These are phyloP conservation scores for Hordeum marinum DNA, from an alignment of 176 grass and related monocot species.

Conservation along the genomic window DNA sequence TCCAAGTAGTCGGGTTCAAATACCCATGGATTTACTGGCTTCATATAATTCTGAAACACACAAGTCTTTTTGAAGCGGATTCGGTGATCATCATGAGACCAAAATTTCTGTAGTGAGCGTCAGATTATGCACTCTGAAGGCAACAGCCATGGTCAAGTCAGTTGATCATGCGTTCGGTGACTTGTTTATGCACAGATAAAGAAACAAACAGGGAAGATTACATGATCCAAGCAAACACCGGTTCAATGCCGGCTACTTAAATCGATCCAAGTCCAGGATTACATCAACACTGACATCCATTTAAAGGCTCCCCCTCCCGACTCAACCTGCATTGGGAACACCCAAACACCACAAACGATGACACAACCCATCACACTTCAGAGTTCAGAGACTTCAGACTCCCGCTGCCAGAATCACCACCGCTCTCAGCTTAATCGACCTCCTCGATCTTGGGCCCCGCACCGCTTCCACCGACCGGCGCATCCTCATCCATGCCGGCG, in stretches of 20 bases:
- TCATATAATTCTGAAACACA: no score
- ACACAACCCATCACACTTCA: background rate
- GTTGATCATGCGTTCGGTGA: no score
- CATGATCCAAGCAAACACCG: background rate
- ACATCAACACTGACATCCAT: background rate
- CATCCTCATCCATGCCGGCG: slow-evolving; percentile 62
- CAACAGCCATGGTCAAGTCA: no score
- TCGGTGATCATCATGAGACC: no score
- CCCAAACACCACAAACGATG: background rate
- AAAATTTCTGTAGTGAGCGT: no score
- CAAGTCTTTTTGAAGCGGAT: no score
- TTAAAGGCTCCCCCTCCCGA: background rate
- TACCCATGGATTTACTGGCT: no score
- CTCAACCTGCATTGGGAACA: background rate
- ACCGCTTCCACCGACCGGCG: slow-evolving; percentile 25
- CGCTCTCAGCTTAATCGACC: slow-evolving; percentile 25
- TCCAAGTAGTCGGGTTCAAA: no score
- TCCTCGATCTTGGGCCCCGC: slow-evolving; percentile 71
- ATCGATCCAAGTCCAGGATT: background rate
- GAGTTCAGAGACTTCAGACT: background rate
- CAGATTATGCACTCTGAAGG: no score
- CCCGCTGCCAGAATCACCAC: background rate
- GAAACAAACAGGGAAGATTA: no score
- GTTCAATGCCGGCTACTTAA: background rate
- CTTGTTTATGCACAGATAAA: no score